Base-by-base conservation (phyloP, 495 filamentous ascomycete species). In the Pseudevernia furfuracea region DNA sequence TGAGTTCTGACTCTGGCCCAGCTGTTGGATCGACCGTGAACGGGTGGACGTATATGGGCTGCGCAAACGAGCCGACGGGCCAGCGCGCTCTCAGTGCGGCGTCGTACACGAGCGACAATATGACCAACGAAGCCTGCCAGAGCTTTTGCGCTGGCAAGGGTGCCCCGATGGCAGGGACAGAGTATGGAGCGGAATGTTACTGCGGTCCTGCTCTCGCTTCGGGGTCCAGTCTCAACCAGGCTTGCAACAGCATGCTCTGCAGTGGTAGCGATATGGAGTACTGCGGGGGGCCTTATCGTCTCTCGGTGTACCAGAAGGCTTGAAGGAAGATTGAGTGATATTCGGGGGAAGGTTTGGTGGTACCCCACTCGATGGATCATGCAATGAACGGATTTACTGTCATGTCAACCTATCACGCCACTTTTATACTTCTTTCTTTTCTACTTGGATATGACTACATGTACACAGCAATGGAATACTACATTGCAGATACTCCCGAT, bases 211-310 rank as follows among this genome's bases (percentile, higher is more conserved):
- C 49, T 14, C 52, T 78, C 3, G 63, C 67, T 19, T 65, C 70
- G 34, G 64, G 67, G 12, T 69, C 73, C 9, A 65, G 60, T 9
- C 34, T 71, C 17, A 69, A 68, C 3, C 60, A 68, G 19, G 64
- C 66, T 0, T 68, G 63, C 17, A 77, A 73, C 57, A 70, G 43
- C 32, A 77, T 73, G 65, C 37, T 65, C 11, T 80, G 78, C 56
- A 64, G 68, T 39, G 78, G 77, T 39, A 74, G 79, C 60, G 19
- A 55, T 11, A 70, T 66, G 3, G 69, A 83, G 65, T 72, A 68
- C 53, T 83, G 81, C 58, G 80, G 81, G 23, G 79, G 74, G 17
- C 64, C 72, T 0, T 58, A 64, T 49, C 73, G 74, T 25, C 48
- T 83, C 14, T 53, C 25, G 17, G 49, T 32, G 1, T 53, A 53